These are phyloP conservation scores for Grosmannia huntii DNA, from an alignment of 2,329 filamentous ascomycete genomes.

Conservation along the genomic window DNA sequence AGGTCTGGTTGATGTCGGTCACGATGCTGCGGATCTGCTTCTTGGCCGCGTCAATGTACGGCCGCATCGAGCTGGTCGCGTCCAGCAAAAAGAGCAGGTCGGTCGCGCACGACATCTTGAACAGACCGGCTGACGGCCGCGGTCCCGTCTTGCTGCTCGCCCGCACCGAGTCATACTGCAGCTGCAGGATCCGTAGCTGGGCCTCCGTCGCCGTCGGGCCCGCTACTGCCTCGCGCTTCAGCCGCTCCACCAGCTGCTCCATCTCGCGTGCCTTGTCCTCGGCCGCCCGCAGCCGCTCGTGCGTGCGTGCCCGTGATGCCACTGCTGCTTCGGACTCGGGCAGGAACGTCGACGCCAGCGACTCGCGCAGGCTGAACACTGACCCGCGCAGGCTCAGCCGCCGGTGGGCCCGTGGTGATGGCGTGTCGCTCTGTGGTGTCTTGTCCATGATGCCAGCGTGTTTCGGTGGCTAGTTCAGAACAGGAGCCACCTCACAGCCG, in stretches of 20 bases:
- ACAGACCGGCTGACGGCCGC: slow-evolving; percentile 16
- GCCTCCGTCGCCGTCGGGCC: slow-evolving; percentile 6
- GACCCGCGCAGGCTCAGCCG: slow-evolving; percentile 1
- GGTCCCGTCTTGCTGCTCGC: slow-evolving; percentile 1
- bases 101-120: slow-evolving; percentile 20
- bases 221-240: slow-evolving; percentile 1
- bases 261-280: neutral
- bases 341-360: neutral
- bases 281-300: neutral
- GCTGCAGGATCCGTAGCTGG: slow-evolving; percentile 8
- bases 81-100: slow-evolving; percentile 26
- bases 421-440: too few species aligned
- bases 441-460: too few species aligned
- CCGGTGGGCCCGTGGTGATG: too few species aligned
- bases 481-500: too few species aligned
- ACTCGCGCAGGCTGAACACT: slow-evolving; percentile 1
- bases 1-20: slow-evolving; percentile 17
- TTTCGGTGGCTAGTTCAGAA: too few species aligned
- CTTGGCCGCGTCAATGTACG: slow-evolving; percentile 21
- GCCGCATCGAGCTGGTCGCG: slow-evolving; percentile 21
- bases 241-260: slow-evolving; percentile 3
- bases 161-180: slow-evolving; percentile 8
- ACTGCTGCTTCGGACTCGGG: neutral
- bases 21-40: slow-evolving; percentile 22
- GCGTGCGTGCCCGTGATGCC: neutral